These are phyloP conservation scores for Physcomitrium patens DNA, from an alignment of 225 moss, liverwort and hornwort genomes.

Conservation along the genomic window DNA sequence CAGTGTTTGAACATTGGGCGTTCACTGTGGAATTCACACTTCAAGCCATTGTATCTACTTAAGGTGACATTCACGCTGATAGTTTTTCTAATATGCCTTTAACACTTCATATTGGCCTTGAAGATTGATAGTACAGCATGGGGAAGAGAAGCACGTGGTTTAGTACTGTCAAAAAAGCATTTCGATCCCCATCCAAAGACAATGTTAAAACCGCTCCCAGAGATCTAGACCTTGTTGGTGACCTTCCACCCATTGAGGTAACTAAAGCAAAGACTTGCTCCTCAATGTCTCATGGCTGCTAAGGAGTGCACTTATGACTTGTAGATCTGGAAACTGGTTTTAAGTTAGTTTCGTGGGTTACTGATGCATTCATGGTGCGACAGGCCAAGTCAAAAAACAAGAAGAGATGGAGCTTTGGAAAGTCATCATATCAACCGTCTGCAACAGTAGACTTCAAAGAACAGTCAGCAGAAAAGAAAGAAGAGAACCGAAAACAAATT, in stretches of 20 bases:
- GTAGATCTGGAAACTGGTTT: background rate
- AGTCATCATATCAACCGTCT: constrained; percentile 58
- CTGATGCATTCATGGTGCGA: background rate
- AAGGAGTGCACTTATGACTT: background rate
- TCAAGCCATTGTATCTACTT: no score
- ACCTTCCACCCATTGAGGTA: constrained; percentile 51
- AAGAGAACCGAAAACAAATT: constrained; percentile 40
- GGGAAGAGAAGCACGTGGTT: constrained; percentile 64
- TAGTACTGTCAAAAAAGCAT: constrained; percentile 60
- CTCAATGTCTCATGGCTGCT: no score
- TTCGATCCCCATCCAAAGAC: constrained; percentile 61
- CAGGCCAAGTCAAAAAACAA: constrained; percentile 81
- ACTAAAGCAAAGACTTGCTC: background rate
- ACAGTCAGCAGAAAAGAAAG: constrained; percentile 49
- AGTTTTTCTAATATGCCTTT: background rate
- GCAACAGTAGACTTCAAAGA: constrained; percentile 33
- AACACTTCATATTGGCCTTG: constrained; percentile 9
- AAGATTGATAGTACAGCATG: constrained; percentile 42
- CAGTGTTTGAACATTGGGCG: background rate
- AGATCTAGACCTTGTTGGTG: constrained; percentile 59
- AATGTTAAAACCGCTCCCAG: constrained; percentile 49
- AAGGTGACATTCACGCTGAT: background rate
- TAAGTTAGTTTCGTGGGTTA: background rate
- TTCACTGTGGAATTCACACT: background rate
- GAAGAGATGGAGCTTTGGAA: constrained; percentile 88